phyloP scores from a whole-genome alignment of 2,329 filamentous ascomycete species.

The Ophiostoma piceae region DNA sequence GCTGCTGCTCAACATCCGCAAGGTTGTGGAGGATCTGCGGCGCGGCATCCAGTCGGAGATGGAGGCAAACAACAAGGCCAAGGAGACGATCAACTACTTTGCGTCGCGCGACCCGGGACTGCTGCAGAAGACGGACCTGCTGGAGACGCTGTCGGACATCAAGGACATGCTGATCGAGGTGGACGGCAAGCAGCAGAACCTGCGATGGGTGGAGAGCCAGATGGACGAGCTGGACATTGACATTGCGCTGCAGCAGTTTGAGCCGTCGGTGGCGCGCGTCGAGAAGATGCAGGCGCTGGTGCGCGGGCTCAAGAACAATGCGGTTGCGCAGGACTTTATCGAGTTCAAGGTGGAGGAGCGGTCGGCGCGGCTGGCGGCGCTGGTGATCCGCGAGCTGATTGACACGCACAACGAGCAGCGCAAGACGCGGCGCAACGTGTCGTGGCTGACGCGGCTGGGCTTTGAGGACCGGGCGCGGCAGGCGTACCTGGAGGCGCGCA shows the following conservation, averaged over 20 bases:
- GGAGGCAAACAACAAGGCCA: constrained; percentile 76
- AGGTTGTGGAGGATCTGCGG: constrained; percentile 85
- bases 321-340: constrained; percentile 85
- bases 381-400: constrained; percentile 71
- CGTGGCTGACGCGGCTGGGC: constrained; percentile 78
- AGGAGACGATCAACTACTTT: constrained; percentile 82
- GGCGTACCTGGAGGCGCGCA: constrained; percentile 75
- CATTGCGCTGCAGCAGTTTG: constrained; percentile 84
- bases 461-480: constrained; percentile 87
- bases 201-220: constrained; percentile 91
- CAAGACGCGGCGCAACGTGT: constrained; percentile 74
- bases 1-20: constrained; percentile 82
- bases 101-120: constrained; percentile 71
- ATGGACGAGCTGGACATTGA: constrained; percentile 96
- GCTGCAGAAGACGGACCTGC: constrained; percentile 70
- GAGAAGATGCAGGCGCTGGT: constrained; percentile 80
- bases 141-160: constrained; percentile 71
- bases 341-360: constrained; percentile 85
- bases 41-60: constrained; percentile 81
- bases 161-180: constrained; percentile 92
- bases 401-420: constrained; percentile 70
- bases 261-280: constrained; percentile 74
- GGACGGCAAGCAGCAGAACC: constrained; percentile 91
- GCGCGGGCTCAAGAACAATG: constrained; percentile 75
- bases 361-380: constrained; percentile 67